These are phyloP conservation scores for Verbascum thapsus DNA, from an alignment of 257 asterid genomes.

Conservation along the genomic window DNA sequence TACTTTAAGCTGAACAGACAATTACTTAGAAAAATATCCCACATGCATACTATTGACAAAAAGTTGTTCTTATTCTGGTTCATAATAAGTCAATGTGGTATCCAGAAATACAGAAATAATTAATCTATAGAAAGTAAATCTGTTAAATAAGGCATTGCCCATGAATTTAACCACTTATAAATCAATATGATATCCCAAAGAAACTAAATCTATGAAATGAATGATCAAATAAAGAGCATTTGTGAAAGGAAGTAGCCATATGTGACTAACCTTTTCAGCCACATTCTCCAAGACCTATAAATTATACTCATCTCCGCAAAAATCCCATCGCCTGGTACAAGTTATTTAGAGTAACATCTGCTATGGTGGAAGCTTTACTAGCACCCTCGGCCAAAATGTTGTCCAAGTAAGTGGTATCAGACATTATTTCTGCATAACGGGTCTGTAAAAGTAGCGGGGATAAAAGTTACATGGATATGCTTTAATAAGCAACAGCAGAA, in stretches of 20 bases:
- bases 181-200: background rate
- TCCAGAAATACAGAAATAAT: too few relatives aligned
- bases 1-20: too few relatives aligned
- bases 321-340: slow-evolving; percentile 95
- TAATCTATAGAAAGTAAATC: background rate
- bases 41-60: background rate
- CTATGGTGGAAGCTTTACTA: slow-evolving; percentile 68
- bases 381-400: slow-evolving; percentile 79
- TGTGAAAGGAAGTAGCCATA: background rate
- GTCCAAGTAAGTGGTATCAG: slow-evolving; percentile 71
- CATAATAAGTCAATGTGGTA: background rate
- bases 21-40: too few relatives aligned
- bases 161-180: slow-evolving; percentile 18
- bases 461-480: slow-evolving; percentile 1
- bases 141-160: slow-evolving; percentile 7
- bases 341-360: slow-evolving; percentile 65
- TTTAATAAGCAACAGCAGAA: slow-evolving; percentile 17
- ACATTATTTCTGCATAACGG: slow-evolving; percentile 70
- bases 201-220: background rate
- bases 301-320: slow-evolving; percentile 49
- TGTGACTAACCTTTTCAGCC: slow-evolving; percentile 1
- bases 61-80: background rate
- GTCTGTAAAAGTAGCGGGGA: slow-evolving; percentile 44
- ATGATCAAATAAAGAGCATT: slow-evolving; percentile 6
- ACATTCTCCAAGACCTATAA: background rate